These are phyloP conservation scores for Erodium chrysanthum DNA, from an alignment of 441 rosid genomes.

Conservation along the genomic window DNA sequence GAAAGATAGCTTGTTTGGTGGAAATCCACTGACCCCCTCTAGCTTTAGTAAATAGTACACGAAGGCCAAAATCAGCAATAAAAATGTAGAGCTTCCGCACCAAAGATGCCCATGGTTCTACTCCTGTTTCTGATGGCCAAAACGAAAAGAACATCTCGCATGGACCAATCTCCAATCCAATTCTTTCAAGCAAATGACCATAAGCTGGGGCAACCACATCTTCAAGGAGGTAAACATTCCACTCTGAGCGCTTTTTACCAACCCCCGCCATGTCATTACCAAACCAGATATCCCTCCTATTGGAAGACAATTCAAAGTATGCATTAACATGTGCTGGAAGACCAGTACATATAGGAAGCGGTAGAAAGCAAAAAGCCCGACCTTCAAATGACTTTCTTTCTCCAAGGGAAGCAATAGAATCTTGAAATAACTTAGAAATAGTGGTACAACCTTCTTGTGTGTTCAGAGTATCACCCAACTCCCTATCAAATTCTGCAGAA, in stretches of 20 bases:
- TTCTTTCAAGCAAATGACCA: constrained; percentile 82
- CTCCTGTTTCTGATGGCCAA: constrained; percentile 69
- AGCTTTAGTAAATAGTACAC: constrained; percentile 77
- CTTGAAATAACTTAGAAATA: constrained; percentile 41
- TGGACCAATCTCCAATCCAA: constrained; percentile 75
- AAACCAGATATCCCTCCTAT: constrained; percentile 98
- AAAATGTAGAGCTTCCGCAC: constrained; percentile 59
- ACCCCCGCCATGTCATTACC: constrained; percentile 99
- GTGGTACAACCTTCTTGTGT: constrained; percentile 21
- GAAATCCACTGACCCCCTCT: constrained; percentile 93
- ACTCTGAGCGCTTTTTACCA: constrained; percentile 90
- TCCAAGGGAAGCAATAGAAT: constrained; percentile 38
- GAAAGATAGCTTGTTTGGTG: constrained; percentile 85
- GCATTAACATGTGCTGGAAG: constrained; percentile 94
- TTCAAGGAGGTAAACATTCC: constrained; percentile 88
- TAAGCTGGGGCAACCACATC: constrained; percentile 86
- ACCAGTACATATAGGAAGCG: constrained; percentile 80
- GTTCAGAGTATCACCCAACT: constrained; percentile 25
- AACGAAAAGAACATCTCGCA: constrained; percentile 68
- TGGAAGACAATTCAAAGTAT: constrained; percentile 93
- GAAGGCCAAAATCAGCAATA: constrained; percentile 64
- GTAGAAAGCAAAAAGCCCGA: constrained; percentile 95
- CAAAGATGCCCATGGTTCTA: constrained; percentile 96
- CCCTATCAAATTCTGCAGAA: constrained; percentile 44
- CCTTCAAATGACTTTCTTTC: constrained; percentile 62